Evolutionary conservation across 331 rosid genomes (phyloP).

Genomic region (Spiraea crenata): DNA sequence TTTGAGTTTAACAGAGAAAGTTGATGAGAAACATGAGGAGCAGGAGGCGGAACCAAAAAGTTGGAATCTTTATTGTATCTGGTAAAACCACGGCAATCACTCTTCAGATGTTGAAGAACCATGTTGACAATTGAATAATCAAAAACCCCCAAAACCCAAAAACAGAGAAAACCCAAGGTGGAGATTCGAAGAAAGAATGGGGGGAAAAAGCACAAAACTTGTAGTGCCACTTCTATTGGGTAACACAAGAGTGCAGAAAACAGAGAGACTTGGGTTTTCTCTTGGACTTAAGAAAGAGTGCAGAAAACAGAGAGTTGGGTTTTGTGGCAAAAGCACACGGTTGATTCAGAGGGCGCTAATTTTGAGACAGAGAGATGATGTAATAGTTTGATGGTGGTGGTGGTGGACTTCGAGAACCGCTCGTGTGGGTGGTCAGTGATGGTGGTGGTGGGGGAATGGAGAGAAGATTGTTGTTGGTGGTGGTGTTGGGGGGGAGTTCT

Average conservation of each 20-base stretch:
- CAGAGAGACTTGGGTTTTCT: conserved; percentile 3
- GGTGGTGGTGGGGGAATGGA: conserved; percentile 20
- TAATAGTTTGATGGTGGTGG: too few relatives aligned
- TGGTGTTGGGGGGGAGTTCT: conserved; percentile 5
- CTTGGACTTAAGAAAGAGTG: neutral
- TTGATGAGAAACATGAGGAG: conserved; percentile 14
- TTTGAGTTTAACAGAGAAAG: conserved; percentile 28
- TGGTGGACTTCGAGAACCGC: conserved; percentile 48
- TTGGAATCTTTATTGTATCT: conserved; percentile 22
- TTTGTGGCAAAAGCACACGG: conserved; percentile 30
- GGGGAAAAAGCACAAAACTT: neutral
- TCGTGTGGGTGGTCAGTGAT: conserved; percentile 93
- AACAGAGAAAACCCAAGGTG: neutral
- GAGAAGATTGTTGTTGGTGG: conserved; percentile 15
- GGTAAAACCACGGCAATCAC: conserved; percentile 23
- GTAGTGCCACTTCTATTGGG: neutral
- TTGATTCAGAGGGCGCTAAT: conserved; percentile 22
- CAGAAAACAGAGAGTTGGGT: conserved; percentile 16
- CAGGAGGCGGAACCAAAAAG: conserved; percentile 20
- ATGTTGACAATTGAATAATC: conserved; percentile 13
- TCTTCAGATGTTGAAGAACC: conserved; percentile 33
- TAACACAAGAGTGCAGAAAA: neutral
- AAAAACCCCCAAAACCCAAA: neutral
- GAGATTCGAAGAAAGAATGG: neutral
- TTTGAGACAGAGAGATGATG: conserved; percentile 29